Evolutionary conservation across 768 basidiomycete species (phyloP).

Genomic region (Lentinula aciculospora): DNA sequence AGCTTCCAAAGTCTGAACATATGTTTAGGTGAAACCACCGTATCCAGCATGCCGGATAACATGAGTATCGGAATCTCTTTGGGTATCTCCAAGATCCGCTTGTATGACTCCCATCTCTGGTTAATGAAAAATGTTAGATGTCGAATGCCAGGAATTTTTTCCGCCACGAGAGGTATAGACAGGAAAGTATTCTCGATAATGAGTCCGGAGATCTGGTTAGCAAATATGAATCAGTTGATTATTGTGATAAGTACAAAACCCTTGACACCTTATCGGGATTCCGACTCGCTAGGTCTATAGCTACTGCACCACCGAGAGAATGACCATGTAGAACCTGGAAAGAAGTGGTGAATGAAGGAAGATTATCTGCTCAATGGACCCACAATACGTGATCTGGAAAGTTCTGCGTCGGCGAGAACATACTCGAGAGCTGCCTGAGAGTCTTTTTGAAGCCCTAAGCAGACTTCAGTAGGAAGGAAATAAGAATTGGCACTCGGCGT

Average conservation of each 20-base stretch:
- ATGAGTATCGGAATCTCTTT: constrained; percentile 70
- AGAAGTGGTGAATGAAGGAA: background rate
- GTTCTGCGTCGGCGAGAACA: constrained; percentile 52
- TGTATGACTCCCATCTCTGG: constrained; percentile 82
- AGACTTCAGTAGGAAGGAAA: background rate
- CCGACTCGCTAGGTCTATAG: constrained; percentile 78
- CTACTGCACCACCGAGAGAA: constrained; percentile 89
- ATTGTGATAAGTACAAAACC: background rate
- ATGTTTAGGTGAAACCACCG: constrained; percentile 69
- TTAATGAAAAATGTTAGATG: constrained; percentile 78
- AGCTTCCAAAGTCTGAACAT: constrained; percentile 73
- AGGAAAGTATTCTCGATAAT: constrained; percentile 94
- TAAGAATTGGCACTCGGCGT: constrained; percentile 8
- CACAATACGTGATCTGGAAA: constrained; percentile 67
- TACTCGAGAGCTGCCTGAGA: constrained; percentile 82
- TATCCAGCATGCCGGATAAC: constrained; percentile 69
- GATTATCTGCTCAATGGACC: constrained; percentile 15
- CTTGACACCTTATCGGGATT: constrained; percentile 61
- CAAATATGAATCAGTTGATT: background rate
- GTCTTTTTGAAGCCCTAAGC: constrained; percentile 73
- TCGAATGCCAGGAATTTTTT: constrained; percentile 66
- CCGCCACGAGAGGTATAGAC: constrained; percentile 79
- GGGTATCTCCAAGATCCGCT: constrained; percentile 59
- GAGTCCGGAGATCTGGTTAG: constrained; percentile 37
- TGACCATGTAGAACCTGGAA: constrained; percentile 72